phyloP scores from a whole-genome alignment of 192 early-diverging fungal genomes.

The Haplosporangium gracile region DNA sequence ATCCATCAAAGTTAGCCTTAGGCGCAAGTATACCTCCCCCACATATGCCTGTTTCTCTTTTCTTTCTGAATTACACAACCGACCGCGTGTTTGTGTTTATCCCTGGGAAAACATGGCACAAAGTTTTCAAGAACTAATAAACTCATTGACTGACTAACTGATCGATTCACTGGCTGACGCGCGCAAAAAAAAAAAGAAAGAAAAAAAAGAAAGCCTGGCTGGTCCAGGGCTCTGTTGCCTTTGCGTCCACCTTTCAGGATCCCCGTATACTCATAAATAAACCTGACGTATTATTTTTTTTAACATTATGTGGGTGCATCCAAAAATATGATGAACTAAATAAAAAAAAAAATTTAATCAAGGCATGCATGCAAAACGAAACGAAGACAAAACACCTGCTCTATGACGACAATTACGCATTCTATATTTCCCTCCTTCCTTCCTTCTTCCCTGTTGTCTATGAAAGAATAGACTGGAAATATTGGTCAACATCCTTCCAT shows the following conservation, averaged over 20 bases:
- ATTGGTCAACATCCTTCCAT: slow-evolving; percentile 51
- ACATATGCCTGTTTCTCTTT: neutral
- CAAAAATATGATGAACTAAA: neutral
- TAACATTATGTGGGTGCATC: too few relatives aligned
- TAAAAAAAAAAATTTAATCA: neutral
- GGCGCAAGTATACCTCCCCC: neutral
- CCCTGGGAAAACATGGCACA: slow-evolving; percentile 5
- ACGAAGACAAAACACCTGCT: neutral
- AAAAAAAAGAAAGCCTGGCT: neutral
- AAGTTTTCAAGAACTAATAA: neutral
- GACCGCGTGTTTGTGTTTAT: slow-evolving; percentile 2
- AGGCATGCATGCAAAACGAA: neutral
- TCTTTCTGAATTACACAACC: neutral
- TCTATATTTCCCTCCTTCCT: neutral
- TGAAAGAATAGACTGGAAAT: slow-evolving; percentile 26
- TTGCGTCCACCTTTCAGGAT: neutral
- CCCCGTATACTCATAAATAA: too few relatives aligned
- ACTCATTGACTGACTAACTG: neutral
- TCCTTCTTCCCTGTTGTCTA: neutral
- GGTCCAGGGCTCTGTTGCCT: neutral
- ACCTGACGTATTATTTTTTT: too few relatives aligned
- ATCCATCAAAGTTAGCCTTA: too few relatives aligned
- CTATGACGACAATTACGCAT: neutral
- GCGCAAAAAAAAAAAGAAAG: neutral
- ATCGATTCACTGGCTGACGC: neutral